Evolutionary conservation across 1,284 basidiomycete species (phyloP), one percentile per base, ranked within the genome.

Genomic region (Heterobasidion occidentale): DNA sequence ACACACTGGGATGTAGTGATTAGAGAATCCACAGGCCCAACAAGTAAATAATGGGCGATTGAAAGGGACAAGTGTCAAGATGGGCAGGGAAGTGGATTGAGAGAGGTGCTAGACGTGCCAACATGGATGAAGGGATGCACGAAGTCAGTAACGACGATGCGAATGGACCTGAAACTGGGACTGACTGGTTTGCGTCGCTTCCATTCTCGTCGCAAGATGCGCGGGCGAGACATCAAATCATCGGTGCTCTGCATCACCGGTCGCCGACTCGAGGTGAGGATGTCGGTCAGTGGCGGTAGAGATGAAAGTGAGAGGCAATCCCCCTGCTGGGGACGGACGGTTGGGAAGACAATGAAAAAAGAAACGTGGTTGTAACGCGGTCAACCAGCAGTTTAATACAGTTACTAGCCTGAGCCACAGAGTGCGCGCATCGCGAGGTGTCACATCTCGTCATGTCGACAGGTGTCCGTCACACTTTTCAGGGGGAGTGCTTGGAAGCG

Each of bases 1-100:
- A 66, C 82, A 84, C 56, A 82, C 67, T 20, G 74, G 73, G 55
- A 80, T 72, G 59, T 76, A 70, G 36, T 71, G 67, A 59, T 84
- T 84, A 34, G 73, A 64, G 59, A 79, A 82, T 7, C 76, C 74
- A 62, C 81, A 84, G 44, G 62, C 68, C 15, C 60, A 66, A 66
- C 81, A 84, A 17, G 72, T 72, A 63, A 79, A 84, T 44, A 78
- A 64, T 0, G 76, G 75, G 53, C 78, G 74, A 60, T 72, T 68
- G 42, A 65, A 65, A 27, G 75, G 78, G 14, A 68, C 60, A 20
- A 82, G 68, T 56, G 73, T 72, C n/a, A 81, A 70, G 44, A 70
- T 70, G 27, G 83, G 83, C 47, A 84, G 70, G 15, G 82, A 84
- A 60, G 71, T 71, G 19, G 76, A 76, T 57, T 73, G 72, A 19